These are phyloP conservation scores for Candida sithepensis DNA, from an alignment of 805 yeast species.

Conservation along the genomic window DNA sequence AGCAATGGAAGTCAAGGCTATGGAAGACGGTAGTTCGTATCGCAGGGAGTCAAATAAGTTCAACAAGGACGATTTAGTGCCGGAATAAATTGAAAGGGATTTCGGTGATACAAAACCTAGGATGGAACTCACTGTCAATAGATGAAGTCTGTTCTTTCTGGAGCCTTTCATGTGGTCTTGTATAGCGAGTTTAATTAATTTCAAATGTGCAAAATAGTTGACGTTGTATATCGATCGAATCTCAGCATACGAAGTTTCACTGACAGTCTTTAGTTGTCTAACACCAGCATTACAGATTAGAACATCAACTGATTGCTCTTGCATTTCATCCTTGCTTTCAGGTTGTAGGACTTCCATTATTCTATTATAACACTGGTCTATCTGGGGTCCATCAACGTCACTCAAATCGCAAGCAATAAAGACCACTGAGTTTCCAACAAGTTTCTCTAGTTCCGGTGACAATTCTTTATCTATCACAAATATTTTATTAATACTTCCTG, in stretches of 20 bases:
- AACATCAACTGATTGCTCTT: conserved; percentile 26
- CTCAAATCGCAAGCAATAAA: conserved; percentile 27
- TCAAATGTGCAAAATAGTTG: conserved; percentile 42
- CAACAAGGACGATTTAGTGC: conserved; percentile 44
- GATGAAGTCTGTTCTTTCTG: conserved; percentile 28
- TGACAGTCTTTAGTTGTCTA: conserved; percentile 33
- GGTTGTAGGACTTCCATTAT: no score
- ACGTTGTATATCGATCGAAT: conserved; percentile 26
- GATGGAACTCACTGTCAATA: conserved; percentile 44
- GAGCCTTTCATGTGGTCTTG: conserved; percentile 26
- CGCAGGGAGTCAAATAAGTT: conserved; percentile 43
- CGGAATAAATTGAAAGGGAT: conserved; percentile 44
- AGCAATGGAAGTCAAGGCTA: conserved; percentile 37
- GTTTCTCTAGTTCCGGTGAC: conserved; percentile 13
- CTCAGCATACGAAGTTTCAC: conserved; percentile 22
- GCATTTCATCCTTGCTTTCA: no score
- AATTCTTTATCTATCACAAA: conserved; percentile 31
- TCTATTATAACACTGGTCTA: conserved; percentile 25
- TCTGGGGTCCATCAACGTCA: background rate
- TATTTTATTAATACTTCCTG: conserved; percentile 18
- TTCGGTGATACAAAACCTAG: conserved; percentile 48
- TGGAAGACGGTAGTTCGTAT: conserved; percentile 33
- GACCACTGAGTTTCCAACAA: conserved; percentile 13
- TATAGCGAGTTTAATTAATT: conserved; percentile 32
- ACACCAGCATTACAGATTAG: conserved; percentile 49